Conservation (phyloP, 1,284 basidiomycete genomes). For the Pseudozyma hubeiensis region DNA sequence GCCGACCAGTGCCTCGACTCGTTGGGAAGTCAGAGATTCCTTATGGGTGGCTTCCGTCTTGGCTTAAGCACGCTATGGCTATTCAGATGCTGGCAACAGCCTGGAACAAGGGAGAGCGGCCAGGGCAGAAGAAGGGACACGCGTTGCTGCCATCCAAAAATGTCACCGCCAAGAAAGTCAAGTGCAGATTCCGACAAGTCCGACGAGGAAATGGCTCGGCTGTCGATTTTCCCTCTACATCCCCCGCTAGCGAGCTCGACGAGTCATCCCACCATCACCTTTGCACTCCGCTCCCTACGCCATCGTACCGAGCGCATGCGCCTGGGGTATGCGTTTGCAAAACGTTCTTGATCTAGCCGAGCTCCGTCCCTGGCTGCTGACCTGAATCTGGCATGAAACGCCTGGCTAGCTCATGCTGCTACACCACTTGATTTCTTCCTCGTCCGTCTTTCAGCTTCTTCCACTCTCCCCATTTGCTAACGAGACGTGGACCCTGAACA, state of each 20-base stretch:
- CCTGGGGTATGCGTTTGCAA: neutral
- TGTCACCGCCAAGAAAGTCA: constrained; percentile 8
- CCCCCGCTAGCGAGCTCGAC: neutral
- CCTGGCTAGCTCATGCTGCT: neutral
- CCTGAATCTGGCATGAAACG: constrained; percentile 6
- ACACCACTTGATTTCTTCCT: constrained; percentile 1
- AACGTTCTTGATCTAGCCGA: constrained; percentile 15
- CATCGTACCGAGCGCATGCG: constrained; percentile 1
- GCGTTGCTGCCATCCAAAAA: too few relatives aligned
- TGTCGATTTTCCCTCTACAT: too few relatives aligned
- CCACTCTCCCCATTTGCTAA: neutral
- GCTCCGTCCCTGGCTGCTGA: neutral
- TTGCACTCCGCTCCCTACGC: constrained; percentile 12
- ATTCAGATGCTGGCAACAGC: too few relatives aligned
- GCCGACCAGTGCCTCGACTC: too few relatives aligned
- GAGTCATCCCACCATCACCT: constrained; percentile 8
- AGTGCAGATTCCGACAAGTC: constrained; percentile 1
- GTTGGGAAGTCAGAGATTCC: too few relatives aligned
- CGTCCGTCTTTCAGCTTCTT: constrained; percentile 14
- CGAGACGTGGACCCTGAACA: neutral
- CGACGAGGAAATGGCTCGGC: too few relatives aligned
- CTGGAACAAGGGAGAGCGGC: too few relatives aligned
- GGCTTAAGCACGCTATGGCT: too few relatives aligned
- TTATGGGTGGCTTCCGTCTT: too few relatives aligned
- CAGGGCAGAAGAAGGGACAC: too few relatives aligned